phyloP scores from a whole-genome alignment of 352 stramenopile species.

The Chrysophaeum taylorii region DNA sequence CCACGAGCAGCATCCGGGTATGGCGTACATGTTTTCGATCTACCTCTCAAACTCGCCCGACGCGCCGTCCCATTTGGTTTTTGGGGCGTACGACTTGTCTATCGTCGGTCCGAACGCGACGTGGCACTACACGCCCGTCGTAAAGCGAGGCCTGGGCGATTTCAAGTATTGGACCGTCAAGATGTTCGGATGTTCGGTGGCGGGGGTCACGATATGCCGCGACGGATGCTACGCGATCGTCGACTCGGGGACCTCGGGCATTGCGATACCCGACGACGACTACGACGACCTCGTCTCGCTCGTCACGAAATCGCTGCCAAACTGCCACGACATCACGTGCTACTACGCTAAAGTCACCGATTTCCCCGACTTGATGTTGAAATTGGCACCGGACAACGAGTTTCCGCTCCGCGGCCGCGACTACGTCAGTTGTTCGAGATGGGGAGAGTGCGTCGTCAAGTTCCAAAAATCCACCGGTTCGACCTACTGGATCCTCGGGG shows the following conservation, averaged over 20 bases:
- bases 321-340: slow-evolving; percentile 51
- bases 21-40: slow-evolving; percentile 73
- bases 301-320: slow-evolving; percentile 51
- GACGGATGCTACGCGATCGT: slow-evolving; percentile 70
- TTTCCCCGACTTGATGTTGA: slow-evolving; percentile 59
- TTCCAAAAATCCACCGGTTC: slow-evolving; percentile 50
- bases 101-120: slow-evolving; percentile 62
- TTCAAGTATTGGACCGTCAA: slow-evolving; percentile 72
- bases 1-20: slow-evolving; percentile 32
- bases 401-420: slow-evolving; percentile 62
- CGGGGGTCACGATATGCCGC: slow-evolving; percentile 47
- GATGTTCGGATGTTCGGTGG: slow-evolving; percentile 39
- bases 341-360: slow-evolving; percentile 36
- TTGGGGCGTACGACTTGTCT: slow-evolving; percentile 65
- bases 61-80: slow-evolving; percentile 56
- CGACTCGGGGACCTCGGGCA: slow-evolving; percentile 69
- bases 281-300: slow-evolving; percentile 50
- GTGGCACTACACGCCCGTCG: slow-evolving; percentile 70
- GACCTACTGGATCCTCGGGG: slow-evolving; percentile 71
- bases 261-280: slow-evolving; percentile 57
- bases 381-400: slow-evolving; percentile 65
- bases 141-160: slow-evolving; percentile 44
- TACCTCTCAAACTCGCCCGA: slow-evolving; percentile 66
- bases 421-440: slow-evolving; percentile 58
- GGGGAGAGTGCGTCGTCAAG: slow-evolving; percentile 59